These are phyloP conservation scores for Solanum bulbocastanum DNA, from an alignment of 257 asterid genomes.

Conservation along the genomic window DNA sequence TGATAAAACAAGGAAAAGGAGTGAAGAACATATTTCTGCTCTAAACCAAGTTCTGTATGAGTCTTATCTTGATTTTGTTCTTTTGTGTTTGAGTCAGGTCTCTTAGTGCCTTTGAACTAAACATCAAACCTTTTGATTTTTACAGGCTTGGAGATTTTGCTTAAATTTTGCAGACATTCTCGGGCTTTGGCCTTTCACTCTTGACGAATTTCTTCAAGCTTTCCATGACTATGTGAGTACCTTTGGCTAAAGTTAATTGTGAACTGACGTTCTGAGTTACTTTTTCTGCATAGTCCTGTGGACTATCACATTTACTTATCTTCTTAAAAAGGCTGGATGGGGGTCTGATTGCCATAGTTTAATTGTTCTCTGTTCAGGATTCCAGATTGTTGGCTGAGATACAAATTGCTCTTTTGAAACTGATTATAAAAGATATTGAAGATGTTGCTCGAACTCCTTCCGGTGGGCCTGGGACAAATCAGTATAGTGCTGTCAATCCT, in stretches of 20 bases:
- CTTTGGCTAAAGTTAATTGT: slow-evolving; percentile 5
- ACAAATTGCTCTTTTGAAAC: slow-evolving; percentile 63
- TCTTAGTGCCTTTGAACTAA: background rate
- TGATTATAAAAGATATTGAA: slow-evolving; percentile 89
- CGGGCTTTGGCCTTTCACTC: slow-evolving; percentile 96
- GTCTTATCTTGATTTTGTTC: background rate
- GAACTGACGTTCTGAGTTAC: background rate
- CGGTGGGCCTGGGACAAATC: slow-evolving; percentile 99
- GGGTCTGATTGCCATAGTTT: background rate
- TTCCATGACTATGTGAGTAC: slow-evolving; percentile 85
- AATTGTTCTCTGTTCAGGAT: slow-evolving; percentile 44
- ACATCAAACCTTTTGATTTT: slow-evolving; percentile 1
- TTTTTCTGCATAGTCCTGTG: background rate
- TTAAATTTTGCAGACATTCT: slow-evolving; percentile 91
- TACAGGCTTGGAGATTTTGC: slow-evolving; percentile 96
- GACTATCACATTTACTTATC: background rate
- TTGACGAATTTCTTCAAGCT: slow-evolving; percentile 91
- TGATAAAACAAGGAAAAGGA: background rate
- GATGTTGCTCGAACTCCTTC: slow-evolving; percentile 92
- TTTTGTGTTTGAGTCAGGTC: background rate
- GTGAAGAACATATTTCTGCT: background rate
- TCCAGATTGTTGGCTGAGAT: slow-evolving; percentile 88
- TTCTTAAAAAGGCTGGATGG: background rate
- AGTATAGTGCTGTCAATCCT: slow-evolving; percentile 83
- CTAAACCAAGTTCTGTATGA: background rate